A percentile compares a stretch with the other conserved stretches of the same genome.
phyloP scores from a whole-genome alignment of 2,329 filamentous ascomycete species.

The Pseudogymnoascus sp. region DNA sequence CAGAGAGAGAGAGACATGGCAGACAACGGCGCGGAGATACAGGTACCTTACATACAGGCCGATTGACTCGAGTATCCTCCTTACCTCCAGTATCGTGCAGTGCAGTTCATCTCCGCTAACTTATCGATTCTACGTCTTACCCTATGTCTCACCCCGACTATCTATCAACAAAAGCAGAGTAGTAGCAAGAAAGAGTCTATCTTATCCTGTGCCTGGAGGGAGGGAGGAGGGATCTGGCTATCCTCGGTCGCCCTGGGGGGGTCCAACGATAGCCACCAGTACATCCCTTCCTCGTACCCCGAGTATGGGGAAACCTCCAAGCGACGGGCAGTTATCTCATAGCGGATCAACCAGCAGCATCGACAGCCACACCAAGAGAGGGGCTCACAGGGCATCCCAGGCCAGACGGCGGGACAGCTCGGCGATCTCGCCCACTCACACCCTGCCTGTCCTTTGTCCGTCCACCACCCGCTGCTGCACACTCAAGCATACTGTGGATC shows the following conservation, averaged over 20 bases:
- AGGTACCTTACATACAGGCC: neutral
- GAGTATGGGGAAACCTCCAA: neutral
- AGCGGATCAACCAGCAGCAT: neutral
- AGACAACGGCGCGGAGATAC: neutral
- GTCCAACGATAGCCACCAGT: neutral
- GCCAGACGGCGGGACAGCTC: slow-evolving; percentile 5
- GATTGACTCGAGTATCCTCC: neutral
- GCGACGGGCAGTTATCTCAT: slow-evolving; percentile 8
- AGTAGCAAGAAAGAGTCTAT: neutral
- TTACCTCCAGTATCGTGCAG: neutral
- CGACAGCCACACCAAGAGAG: neutral
- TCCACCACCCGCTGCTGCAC: neutral
- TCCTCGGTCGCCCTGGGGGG: neutral
- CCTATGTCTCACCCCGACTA: neutral
- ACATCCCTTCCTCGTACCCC: neutral
- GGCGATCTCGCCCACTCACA: neutral
- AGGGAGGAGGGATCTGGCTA: too few relatives aligned
- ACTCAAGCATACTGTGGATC: slow-evolving; percentile 4
- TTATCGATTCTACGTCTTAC: neutral
- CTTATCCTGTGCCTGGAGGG: neutral
- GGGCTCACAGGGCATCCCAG: neutral
- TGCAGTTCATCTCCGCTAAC: neutral
- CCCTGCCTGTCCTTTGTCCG: neutral
- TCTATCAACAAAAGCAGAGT: neutral
- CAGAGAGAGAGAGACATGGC: neutral